A percentile compares a stretch with the other conserved stretches of the same genome.
phyloP scores from a whole-genome alignment of 176 grass and related monocot species.

The Alopecurus myosuroides region DNA sequence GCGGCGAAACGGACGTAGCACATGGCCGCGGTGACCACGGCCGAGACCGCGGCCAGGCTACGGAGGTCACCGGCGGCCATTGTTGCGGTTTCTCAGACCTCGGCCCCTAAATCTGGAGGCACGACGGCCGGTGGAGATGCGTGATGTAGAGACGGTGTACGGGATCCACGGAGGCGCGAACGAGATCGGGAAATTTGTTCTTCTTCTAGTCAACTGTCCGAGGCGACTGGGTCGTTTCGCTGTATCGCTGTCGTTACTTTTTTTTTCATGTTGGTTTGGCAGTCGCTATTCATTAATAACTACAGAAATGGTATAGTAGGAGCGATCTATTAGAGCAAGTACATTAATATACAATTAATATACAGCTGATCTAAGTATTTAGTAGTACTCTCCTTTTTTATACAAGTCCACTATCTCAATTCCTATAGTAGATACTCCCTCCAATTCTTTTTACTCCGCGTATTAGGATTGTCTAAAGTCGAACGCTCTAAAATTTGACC shows the following conservation, averaged over 20 bases:
- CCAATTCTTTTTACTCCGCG: too few relatives aligned
- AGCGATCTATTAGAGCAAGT: too few relatives aligned
- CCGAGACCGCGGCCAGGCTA: constrained; percentile 20
- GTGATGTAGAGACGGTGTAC: background rate
- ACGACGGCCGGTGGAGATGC: background rate
- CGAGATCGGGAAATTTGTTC: background rate
- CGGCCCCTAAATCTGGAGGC: background rate
- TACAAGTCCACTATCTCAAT: too few relatives aligned
- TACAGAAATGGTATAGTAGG: too few relatives aligned
- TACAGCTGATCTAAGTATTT: too few relatives aligned
- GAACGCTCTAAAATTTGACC: too few relatives aligned
- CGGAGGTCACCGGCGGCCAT: constrained; percentile 34
- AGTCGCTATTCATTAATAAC: too few relatives aligned
- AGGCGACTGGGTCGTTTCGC: background rate
- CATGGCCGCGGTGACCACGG: constrained; percentile 25
- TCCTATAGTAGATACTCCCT: too few relatives aligned
- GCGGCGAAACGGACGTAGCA: constrained; percentile 42
- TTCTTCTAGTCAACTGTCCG: background rate
- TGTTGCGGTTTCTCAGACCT: background rate
- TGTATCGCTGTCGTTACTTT: background rate
- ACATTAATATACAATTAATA: too few relatives aligned
- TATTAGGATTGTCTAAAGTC: too few relatives aligned
- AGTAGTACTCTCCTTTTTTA: too few relatives aligned
- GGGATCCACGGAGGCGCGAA: background rate
- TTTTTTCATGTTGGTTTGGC: too few relatives aligned